phyloP scores from a whole-genome alignment of 768 basidiomycete species.

The Amanita exitialis region DNA sequence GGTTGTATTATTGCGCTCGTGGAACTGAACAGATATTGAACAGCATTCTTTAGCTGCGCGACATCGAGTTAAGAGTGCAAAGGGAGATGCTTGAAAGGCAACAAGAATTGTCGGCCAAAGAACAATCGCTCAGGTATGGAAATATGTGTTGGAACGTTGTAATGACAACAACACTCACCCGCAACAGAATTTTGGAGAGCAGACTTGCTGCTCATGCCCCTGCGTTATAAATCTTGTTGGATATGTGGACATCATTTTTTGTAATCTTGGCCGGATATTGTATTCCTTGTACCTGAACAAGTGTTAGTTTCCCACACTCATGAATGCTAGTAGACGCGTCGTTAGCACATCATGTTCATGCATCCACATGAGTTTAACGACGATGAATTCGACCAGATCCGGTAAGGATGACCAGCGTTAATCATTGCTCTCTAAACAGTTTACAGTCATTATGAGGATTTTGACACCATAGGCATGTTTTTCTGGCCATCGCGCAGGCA shows the following conservation, averaged over 20 bases:
- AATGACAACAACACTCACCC: not conserved
- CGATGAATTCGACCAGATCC: slow-evolving; percentile 58
- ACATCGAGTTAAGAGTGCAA: slow-evolving; percentile 79
- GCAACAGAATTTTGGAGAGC: slow-evolving; percentile 19
- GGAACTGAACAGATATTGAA: not conserved
- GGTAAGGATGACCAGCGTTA: slow-evolving; percentile 25
- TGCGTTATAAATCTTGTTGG: not conserved
- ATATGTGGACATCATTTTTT: not conserved
- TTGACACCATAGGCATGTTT: slow-evolving; percentile 76
- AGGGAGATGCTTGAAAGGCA: slow-evolving; percentile 83
- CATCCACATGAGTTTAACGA: slow-evolving; percentile 44
- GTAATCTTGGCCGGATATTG: not conserved
- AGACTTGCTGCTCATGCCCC: slow-evolving; percentile 16
- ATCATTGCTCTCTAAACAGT: slow-evolving; percentile 10
- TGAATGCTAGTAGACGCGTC: not conserved
- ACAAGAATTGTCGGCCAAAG: slow-evolving; percentile 80
- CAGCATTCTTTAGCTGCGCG: slow-evolving; percentile 45
- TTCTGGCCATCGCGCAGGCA: slow-evolving; percentile 7
- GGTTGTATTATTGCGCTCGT: slow-evolving; percentile 20
- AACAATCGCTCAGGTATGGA: slow-evolving; percentile 62
- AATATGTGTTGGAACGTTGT: not conserved
- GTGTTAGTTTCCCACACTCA: not conserved
- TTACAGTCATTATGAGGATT: slow-evolving; percentile 85
- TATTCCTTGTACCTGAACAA: not conserved
- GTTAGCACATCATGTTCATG: slow-evolving; percentile 16